phyloP scores from a whole-genome alignment of 2,329 filamentous ascomycete species.

The Pseudofabraea citricarpa region DNA sequence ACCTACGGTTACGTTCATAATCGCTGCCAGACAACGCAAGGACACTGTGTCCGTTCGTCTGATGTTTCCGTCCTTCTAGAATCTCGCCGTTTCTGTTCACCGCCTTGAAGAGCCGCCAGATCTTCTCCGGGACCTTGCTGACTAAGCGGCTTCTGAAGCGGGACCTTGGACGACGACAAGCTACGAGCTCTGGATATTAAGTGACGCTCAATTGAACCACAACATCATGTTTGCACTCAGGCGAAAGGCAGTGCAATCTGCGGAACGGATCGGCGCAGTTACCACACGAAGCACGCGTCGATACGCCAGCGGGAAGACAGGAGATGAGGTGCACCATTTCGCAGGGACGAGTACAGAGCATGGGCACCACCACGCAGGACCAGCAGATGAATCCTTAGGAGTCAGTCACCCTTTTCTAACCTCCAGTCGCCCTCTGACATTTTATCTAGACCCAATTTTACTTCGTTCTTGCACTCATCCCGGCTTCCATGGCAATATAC shows the following conservation, averaged over 20 bases:
- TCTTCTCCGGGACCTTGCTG: conserved; percentile 6
- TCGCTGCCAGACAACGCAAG: too few species aligned
- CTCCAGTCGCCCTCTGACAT: conserved; percentile 15
- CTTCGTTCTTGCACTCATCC: conserved; percentile 38
- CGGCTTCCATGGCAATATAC: conserved; percentile 39
- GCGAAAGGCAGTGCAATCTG: conserved; percentile 26
- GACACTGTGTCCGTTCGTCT: conserved; percentile 21
- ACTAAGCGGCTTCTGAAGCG: conserved; percentile 8
- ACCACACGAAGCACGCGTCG: conserved; percentile 10
- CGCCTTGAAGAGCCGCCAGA: conserved; percentile 3
- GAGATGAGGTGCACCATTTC: conserved; percentile 16
- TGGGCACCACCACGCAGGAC: conserved; percentile 30
- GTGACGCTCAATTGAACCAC: conserved; percentile 25
- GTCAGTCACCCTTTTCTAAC: too few species aligned
- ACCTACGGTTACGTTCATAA: too few species aligned
- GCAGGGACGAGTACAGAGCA: too few species aligned
- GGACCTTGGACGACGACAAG: conserved; percentile 9
- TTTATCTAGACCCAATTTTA: conserved; percentile 40
- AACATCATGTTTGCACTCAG: conserved; percentile 26
- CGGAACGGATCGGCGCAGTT: conserved; percentile 16
- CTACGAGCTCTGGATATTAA: too few species aligned
- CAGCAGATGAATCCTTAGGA: conserved; percentile 43
- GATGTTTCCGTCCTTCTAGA: background rate
- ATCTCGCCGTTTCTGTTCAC: background rate
- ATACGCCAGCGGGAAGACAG: conserved; percentile 19